Conservation (phyloP, 192 early-diverging fungal species). For the Gryganskiella cystojenkinii region DNA sequence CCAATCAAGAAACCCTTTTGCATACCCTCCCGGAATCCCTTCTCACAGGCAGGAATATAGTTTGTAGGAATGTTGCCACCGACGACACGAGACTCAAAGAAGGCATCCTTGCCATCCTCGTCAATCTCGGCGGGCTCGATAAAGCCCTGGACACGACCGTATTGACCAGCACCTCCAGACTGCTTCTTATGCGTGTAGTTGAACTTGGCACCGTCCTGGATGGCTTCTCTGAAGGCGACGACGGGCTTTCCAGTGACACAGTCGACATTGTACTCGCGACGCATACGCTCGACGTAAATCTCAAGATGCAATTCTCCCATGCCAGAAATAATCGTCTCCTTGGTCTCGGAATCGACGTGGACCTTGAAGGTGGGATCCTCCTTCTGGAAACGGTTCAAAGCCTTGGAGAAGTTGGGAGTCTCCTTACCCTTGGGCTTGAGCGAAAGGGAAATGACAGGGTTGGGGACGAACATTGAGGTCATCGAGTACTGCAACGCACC, state of each 20-base stretch:
- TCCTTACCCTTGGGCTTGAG: slow-evolving; percentile 93
- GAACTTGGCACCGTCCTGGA: slow-evolving; percentile 78
- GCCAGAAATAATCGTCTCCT: slow-evolving; percentile 89
- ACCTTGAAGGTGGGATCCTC: slow-evolving; percentile 91
- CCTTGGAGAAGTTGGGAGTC: slow-evolving; percentile 79
- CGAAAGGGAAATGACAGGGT: slow-evolving; percentile 96
- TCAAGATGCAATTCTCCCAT: slow-evolving; percentile 92
- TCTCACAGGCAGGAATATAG: slow-evolving; percentile 95
- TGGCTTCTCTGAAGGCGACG: slow-evolving; percentile 98
- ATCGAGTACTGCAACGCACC: slow-evolving; percentile 85
- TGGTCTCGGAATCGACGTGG: slow-evolving; percentile 80
- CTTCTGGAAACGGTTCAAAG: slow-evolving; percentile 83
- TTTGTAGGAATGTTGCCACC: slow-evolving; percentile 95
- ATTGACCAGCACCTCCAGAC: slow-evolving; percentile 96
- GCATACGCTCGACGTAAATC: slow-evolving; percentile 98
- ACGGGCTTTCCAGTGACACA: slow-evolving; percentile 97
- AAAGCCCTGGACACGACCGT: slow-evolving; percentile 88
- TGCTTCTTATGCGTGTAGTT: slow-evolving; percentile 99
- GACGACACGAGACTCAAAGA: slow-evolving; percentile 87
- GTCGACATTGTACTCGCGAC: slow-evolving; percentile 96
- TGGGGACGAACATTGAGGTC: slow-evolving; percentile 98
- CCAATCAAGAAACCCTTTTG: slow-evolving; percentile 94
- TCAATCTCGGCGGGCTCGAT: slow-evolving; percentile 85
- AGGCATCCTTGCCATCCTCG: slow-evolving; percentile 70
- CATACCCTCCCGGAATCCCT: slow-evolving; percentile 92